These are phyloP conservation scores for Beta lomatogona DNA, from an alignment of 179 eudicot genomes.

Conservation along the genomic window DNA sequence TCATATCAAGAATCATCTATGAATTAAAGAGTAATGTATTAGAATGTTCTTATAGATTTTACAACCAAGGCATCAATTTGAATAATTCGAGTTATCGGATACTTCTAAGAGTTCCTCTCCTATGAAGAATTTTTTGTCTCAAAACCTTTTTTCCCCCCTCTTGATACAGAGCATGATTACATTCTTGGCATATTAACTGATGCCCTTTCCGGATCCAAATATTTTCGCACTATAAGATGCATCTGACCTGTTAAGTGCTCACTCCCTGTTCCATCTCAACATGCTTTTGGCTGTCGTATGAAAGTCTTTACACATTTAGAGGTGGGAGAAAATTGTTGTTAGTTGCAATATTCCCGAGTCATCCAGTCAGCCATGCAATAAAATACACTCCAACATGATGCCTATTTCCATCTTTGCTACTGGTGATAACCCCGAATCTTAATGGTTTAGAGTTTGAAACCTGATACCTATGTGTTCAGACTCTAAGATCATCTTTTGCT, in stretches of 20 bases:
- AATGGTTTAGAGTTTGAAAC: background rate
- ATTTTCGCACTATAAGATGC: background rate
- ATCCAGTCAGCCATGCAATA: background rate
- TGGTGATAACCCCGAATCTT: background rate
- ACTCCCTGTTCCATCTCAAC: background rate
- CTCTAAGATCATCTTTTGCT: slow-evolving; percentile 27
- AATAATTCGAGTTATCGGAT: background rate
- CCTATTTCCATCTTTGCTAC: background rate
- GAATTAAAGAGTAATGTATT: background rate
- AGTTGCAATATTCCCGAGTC: background rate
- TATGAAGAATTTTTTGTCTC: background rate
- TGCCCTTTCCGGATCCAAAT: background rate
- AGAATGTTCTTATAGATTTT: background rate
- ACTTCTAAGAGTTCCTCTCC: background rate
- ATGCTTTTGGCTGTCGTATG: slow-evolving; percentile 3
- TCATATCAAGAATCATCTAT: background rate
- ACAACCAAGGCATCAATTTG: background rate
- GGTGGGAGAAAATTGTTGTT: background rate
- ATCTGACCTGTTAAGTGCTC: background rate
- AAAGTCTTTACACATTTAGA: background rate
- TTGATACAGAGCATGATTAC: background rate
- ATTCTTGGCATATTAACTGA: slow-evolving; percentile 1
- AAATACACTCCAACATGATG: background rate
- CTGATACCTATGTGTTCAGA: background rate
- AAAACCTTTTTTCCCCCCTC: background rate